Conservation (phyloP, 495 filamentous ascomycete species). For the Neurospora cerealis region DNA sequence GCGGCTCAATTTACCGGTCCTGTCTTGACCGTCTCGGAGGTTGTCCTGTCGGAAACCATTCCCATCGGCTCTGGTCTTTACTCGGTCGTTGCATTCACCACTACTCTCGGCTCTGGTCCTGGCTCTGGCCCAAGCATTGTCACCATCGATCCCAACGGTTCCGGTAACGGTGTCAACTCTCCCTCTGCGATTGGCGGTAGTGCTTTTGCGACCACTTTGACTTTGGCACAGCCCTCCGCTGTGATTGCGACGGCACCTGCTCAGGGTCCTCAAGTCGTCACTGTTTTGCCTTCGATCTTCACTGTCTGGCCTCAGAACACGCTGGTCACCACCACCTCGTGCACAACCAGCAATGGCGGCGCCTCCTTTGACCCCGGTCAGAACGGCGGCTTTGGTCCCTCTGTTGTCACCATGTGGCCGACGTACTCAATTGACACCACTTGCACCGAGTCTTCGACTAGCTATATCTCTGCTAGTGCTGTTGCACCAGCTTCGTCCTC, state of each 20-base stretch:
- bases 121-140: slow-evolving; percentile 2
- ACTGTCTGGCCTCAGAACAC: slow-evolving; percentile 5
- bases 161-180: slow-evolving; percentile 4
- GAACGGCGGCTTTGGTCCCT: not conserved
- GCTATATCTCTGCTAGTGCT: not conserved
- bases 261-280: slow-evolving; percentile 7
- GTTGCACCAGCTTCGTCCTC: not conserved
- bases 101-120: slow-evolving; percentile 3
- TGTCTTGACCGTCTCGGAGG: slow-evolving; percentile 10
- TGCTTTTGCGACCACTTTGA: not conserved
- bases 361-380: not conserved
- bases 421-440: not conserved
- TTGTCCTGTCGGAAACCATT: slow-evolving; percentile 17
- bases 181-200: not conserved
- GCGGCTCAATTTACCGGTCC: not conserved
- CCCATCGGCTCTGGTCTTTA: slow-evolving; percentile 12
- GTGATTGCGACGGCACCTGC: not conserved
- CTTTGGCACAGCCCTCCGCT: not conserved
- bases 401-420: slow-evolving; percentile 3
- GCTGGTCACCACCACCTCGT: not conserved
- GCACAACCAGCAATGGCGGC: not conserved
- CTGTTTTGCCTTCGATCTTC: slow-evolving; percentile 3
- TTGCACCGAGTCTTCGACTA: slow-evolving; percentile 1
- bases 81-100: slow-evolving; percentile 10
- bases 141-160: slow-evolving; percentile 13